These are phyloP conservation scores for Amanita muscaria DNA, from an alignment of 768 basidiomycete genomes.

Conservation along the genomic window DNA sequence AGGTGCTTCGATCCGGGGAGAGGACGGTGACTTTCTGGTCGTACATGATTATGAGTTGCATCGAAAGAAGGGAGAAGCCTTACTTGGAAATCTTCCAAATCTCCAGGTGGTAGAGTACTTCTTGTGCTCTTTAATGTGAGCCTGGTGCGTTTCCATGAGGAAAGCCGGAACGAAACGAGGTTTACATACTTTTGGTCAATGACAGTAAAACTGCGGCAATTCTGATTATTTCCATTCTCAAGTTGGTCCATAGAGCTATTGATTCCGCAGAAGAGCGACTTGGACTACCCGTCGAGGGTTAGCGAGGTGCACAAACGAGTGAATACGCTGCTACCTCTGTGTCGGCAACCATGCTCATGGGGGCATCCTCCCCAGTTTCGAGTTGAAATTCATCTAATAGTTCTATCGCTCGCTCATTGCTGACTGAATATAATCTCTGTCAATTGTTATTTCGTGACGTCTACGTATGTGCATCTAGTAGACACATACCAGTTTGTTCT, in stretches of 20 bases:
- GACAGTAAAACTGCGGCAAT: conserved; percentile 67
- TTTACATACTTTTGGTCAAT: conserved; percentile 48
- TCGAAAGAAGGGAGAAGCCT: conserved; percentile 10
- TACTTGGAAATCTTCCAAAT: conserved; percentile 82
- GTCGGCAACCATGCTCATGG: conserved; percentile 88
- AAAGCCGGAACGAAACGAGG: not conserved
- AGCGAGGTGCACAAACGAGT: conserved; percentile 4
- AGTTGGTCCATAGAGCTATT: conserved; percentile 67
- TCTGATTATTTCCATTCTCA: conserved; percentile 64
- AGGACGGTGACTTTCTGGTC: conserved; percentile 83
- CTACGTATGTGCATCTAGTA: not conserved
- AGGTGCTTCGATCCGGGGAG: conserved; percentile 54
- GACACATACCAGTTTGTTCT: conserved; percentile 80
- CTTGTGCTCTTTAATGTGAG: conserved; percentile 40
- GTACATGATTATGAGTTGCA: conserved; percentile 7
- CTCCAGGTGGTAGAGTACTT: conserved; percentile 53
- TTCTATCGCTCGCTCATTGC: conserved; percentile 41
- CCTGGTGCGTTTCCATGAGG: conserved; percentile 27
- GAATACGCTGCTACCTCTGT: conserved; percentile 35
- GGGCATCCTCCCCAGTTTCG: conserved; percentile 78
- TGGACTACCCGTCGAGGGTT: conserved; percentile 23
- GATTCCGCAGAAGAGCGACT: conserved; percentile 73
- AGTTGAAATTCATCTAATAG: conserved; percentile 66
- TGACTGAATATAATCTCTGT: conserved; percentile 64
- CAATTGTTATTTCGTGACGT: conserved; percentile 6